Conservation (phyloP, 2,329 filamentous ascomycete genomes). For the Cadophora sp. region DNA sequence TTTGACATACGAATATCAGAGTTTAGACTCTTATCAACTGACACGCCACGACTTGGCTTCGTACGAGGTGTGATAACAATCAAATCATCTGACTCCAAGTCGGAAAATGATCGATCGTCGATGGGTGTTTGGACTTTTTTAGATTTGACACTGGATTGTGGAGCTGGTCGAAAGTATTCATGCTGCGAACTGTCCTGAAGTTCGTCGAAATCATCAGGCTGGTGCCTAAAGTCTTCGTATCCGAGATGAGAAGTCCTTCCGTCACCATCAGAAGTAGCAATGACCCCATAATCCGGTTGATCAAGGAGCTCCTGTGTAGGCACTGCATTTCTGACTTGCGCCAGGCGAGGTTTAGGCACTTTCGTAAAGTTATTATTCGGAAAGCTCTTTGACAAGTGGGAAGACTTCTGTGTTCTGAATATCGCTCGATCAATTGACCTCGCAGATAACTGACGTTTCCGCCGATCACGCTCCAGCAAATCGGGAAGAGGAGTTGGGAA, state of each 20-base stretch:
- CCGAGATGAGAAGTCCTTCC: not conserved
- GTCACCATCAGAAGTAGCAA: not conserved
- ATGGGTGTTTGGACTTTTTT: not conserved
- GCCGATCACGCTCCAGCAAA: slow-evolving; percentile 18
- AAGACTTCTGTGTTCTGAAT: not conserved
- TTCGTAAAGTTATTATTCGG: not conserved
- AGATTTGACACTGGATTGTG: slow-evolving; percentile 10
- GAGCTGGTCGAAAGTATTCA: not conserved
- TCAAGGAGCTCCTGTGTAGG: not conserved
- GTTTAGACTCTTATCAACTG: not conserved
- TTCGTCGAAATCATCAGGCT: slow-evolving; percentile 23
- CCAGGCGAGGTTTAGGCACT: not conserved
- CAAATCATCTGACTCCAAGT: slow-evolving; percentile 24
- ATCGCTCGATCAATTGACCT: not conserved
- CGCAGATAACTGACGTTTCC: slow-evolving; percentile 17
- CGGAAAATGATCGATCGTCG: slow-evolving; percentile 16
- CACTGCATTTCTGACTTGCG: not conserved
- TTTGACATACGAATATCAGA: not conserved
- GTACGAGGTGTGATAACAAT: slow-evolving; percentile 15
- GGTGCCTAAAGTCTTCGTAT: slow-evolving; percentile 3
- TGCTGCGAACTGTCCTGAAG: slow-evolving; percentile 21
- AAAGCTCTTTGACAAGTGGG: slow-evolving; percentile 1
- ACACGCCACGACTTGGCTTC: not conserved
- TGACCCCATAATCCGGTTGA: not conserved
- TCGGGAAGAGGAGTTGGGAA: slow-evolving; percentile 41